Percentiles rank a stretch among this genome's conserved stretches.
Evolutionary conservation across 2,329 filamentous ascomycete species (phyloP).

Genomic region (Furcasterigmium sp.): DNA sequence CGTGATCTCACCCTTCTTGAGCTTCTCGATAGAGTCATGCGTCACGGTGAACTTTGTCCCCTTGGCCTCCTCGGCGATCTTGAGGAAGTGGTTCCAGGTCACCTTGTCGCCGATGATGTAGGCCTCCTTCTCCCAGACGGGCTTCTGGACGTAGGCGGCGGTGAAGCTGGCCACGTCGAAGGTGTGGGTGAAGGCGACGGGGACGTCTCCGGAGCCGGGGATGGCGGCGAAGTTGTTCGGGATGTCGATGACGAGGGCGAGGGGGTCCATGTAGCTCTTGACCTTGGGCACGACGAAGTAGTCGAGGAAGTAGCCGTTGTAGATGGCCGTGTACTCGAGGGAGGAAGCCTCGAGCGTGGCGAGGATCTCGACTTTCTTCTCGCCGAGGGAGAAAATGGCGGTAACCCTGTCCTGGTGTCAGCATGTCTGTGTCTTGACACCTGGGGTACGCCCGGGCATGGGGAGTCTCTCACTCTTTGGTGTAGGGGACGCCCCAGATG

Average conservation of each 20-base stretch:
- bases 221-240: constrained; percentile 37
- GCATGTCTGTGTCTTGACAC: background rate
- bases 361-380: constrained; percentile 5
- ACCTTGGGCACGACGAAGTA: constrained; percentile 34
- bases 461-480: constrained; percentile 18
- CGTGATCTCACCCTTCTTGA: constrained; percentile 27
- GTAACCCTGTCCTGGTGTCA: constrained; percentile 1
- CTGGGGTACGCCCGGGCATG: background rate
- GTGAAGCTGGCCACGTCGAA: constrained; percentile 42
- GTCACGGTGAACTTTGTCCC: constrained; percentile 26
- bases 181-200: constrained; percentile 41
- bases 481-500: constrained; percentile 30
- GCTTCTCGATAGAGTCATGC: constrained; percentile 22
- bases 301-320: constrained; percentile 39
- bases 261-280: constrained; percentile 29
- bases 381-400: constrained; percentile 3
- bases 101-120: constrained; percentile 32
- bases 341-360: constrained; percentile 21
- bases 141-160: constrained; percentile 30
- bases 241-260: constrained; percentile 38
- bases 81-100: constrained; percentile 38
- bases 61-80: constrained; percentile 30
- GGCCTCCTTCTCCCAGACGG: constrained; percentile 35
- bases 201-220: constrained; percentile 39
- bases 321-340: constrained; percentile 31